Evolutionary conservation across 306 rosid species (phyloP).

Genomic region (Inga oerstediana): DNA sequence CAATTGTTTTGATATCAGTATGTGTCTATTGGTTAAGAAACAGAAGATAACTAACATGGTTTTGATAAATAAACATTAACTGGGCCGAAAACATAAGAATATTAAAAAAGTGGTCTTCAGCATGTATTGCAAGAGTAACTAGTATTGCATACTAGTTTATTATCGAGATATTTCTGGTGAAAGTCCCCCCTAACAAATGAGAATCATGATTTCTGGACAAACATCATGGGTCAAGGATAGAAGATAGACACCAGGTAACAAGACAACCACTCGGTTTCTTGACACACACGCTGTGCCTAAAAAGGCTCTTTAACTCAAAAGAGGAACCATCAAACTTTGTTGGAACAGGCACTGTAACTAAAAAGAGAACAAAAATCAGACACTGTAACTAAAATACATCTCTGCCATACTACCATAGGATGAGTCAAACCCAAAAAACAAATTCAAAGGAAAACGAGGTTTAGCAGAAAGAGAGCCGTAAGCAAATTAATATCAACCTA

Average conservation of each 20-base stretch:
- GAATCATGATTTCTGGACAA: background rate
- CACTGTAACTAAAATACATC: conserved; percentile 17
- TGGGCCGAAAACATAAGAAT: background rate
- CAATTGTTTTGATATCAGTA: no score
- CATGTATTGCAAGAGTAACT: no score
- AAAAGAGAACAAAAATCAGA: background rate
- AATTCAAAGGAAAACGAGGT: background rate
- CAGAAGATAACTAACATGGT: no score
- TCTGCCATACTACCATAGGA: background rate
- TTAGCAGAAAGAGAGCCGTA: background rate
- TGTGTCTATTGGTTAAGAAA: no score
- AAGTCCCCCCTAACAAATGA: background rate
- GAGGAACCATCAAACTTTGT: background rate
- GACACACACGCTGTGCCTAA: conserved; percentile 14
- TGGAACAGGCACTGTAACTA: background rate
- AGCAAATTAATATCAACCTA: background rate
- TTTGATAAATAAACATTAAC: background rate
- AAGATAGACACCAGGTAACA: background rate
- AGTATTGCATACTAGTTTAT: background rate
- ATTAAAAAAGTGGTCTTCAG: background rate
- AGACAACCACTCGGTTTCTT: conserved; percentile 14
- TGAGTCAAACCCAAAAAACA: background rate
- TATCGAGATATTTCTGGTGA: background rate
- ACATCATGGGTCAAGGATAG: background rate
- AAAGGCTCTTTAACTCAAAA: background rate